Evolutionary conservation across 1,284 basidiomycete species (phyloP).

Genomic region (Ganoderma meredithae): DNA sequence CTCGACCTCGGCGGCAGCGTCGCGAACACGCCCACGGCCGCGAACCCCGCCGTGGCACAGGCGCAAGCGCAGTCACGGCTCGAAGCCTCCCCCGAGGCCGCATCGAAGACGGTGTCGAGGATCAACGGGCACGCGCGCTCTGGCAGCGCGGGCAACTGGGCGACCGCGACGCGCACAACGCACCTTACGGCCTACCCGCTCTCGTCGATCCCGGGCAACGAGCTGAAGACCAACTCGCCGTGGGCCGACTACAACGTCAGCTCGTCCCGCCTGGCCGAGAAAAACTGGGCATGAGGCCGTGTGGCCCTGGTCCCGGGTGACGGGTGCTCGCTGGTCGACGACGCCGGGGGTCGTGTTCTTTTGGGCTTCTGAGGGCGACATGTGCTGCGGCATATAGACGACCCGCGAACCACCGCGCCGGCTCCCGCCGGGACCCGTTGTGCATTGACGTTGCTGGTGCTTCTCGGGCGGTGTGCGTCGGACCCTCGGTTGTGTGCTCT

Average conservation of each 20-base stretch:
- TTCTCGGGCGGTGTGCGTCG: slow-evolving; percentile 8
- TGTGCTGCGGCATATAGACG: background rate
- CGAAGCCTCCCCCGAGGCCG: slow-evolving; percentile 47
- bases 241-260: slow-evolving; percentile 74
- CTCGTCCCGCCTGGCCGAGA: slow-evolving; percentile 64
- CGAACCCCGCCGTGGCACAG: slow-evolving; percentile 49
- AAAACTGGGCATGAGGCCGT: slow-evolving; percentile 60
- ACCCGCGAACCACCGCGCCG: background rate
- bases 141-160: slow-evolving; percentile 83
- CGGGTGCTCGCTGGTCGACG: slow-evolving; percentile 2
- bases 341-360: background rate
- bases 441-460: background rate
- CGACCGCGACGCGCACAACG: slow-evolving; percentile 57
- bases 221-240: slow-evolving; percentile 62
- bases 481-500: slow-evolving; percentile 3
- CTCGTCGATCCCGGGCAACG: slow-evolving; percentile 62
- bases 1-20: slow-evolving; percentile 54
- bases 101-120: slow-evolving; percentile 42
- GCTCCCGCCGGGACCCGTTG: background rate
- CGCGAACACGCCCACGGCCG: slow-evolving; percentile 49
- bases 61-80: slow-evolving; percentile 50
- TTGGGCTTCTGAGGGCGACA: background rate
- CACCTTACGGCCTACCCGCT: slow-evolving; percentile 62
- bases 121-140: slow-evolving; percentile 72
- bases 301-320: slow-evolving; percentile 3